Conservation (phyloP, 164 flowering plant genomes). For the Paratinospora sagittata region DNA sequence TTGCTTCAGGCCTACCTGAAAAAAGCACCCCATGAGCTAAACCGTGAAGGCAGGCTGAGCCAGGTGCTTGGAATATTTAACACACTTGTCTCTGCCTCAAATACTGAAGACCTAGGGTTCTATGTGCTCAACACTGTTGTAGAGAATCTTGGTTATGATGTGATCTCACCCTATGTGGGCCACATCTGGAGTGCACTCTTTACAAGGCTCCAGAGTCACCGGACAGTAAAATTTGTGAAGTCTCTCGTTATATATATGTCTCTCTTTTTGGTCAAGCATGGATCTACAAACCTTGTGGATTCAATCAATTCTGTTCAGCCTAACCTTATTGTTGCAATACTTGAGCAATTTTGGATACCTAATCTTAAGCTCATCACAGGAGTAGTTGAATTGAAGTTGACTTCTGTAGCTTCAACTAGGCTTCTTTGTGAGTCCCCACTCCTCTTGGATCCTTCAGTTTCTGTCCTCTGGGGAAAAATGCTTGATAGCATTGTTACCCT, state of each 20-base stretch:
- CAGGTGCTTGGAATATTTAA: slow-evolving; percentile 78
- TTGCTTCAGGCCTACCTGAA: slow-evolving; percentile 90
- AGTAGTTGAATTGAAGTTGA: slow-evolving; percentile 60
- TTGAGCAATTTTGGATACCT: slow-evolving; percentile 86
- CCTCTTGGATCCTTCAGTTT: slow-evolving; percentile 53
- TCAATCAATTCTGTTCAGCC: slow-evolving; percentile 72
- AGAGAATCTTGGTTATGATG: slow-evolving; percentile 72
- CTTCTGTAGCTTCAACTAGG: slow-evolving; percentile 76
- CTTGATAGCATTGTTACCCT: slow-evolving; percentile 82
- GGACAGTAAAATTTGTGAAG: slow-evolving; percentile 58
- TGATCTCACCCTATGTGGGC: slow-evolving; percentile 45
- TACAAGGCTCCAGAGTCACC: slow-evolving; percentile 39
- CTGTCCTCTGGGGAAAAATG: slow-evolving; percentile 69
- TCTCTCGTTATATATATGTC: slow-evolving; percentile 82
- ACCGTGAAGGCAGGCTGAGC: slow-evolving; percentile 48
- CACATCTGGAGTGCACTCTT: slow-evolving; percentile 67
- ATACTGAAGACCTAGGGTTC: slow-evolving; percentile 85
- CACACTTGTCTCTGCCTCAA: slow-evolving; percentile 47
- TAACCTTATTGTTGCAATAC: slow-evolving; percentile 42
- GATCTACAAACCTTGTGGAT: slow-evolving; percentile 43
- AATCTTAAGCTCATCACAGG: slow-evolving; percentile 79
- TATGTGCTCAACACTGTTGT: slow-evolving; percentile 88
- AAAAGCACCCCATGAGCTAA: slow-evolving; percentile 77
- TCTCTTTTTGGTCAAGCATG: slow-evolving; percentile 82
- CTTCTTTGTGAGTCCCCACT: slow-evolving; percentile 72